These are phyloP conservation scores for Dothistroma pini DNA, from an alignment of 2,329 filamentous ascomycete genomes.

Conservation along the genomic window DNA sequence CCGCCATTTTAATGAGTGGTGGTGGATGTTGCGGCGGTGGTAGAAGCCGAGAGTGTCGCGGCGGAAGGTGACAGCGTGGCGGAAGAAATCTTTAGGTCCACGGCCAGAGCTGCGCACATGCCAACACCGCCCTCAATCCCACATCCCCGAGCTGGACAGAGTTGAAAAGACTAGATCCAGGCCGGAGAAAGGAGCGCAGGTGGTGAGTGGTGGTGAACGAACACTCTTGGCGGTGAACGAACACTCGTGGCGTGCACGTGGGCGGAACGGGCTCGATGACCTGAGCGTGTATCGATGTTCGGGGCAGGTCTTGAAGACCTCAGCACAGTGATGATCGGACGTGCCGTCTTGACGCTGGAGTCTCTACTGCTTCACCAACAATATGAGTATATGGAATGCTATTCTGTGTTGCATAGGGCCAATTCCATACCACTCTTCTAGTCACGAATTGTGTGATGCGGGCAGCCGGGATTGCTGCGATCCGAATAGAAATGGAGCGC, in stretches of 20 bases:
- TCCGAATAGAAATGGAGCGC: not conserved
- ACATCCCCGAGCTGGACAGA: not conserved
- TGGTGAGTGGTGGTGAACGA: not conserved
- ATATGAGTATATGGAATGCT: slow-evolving; percentile 11
- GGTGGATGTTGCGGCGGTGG: slow-evolving; percentile 23
- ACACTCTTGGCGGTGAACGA: not conserved
- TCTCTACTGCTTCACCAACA: slow-evolving; percentile 1
- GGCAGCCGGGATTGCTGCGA: not conserved
- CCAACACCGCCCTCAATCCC: slow-evolving; percentile 6
- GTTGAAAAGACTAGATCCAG: not conserved
- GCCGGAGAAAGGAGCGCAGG: not conserved
- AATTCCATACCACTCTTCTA: slow-evolving; percentile 10
- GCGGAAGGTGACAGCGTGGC: slow-evolving; percentile 16
- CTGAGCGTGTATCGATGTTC: not conserved
- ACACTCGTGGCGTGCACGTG: not conserved
- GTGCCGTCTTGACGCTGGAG: too few species aligned
- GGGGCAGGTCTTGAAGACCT: not conserved
- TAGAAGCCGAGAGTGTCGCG: slow-evolving; percentile 21
- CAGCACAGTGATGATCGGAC: not conserved
- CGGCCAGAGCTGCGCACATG: slow-evolving; percentile 17
- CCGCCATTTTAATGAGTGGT: slow-evolving; percentile 37
- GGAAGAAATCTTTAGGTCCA: slow-evolving; percentile 6
- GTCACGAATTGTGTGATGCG: not conserved
- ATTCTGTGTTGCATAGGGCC: not conserved
- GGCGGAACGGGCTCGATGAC: not conserved